Evolutionary conservation across 1,284 basidiomycete genomes (phyloP).

Genomic region (Wolfiporia cocos): DNA sequence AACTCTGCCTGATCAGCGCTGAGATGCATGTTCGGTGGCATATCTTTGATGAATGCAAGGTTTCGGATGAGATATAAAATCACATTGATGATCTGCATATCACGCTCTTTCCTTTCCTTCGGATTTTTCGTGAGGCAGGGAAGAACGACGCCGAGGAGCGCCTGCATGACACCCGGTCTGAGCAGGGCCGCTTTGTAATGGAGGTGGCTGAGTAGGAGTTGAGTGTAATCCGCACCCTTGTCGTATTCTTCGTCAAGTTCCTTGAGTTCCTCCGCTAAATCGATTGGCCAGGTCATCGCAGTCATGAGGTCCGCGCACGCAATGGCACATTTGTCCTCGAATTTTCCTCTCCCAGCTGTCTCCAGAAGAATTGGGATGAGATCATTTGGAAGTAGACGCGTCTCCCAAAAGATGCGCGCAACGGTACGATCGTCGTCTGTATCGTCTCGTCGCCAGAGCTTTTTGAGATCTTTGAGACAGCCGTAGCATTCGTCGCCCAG

Average conservation of each 20-base stretch:
- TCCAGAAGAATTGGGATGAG: conserved; percentile 80
- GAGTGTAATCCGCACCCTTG: conserved; percentile 80
- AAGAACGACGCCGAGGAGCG: conserved; percentile 63
- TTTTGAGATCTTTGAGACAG: conserved; percentile 91
- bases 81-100: conserved; percentile 82
- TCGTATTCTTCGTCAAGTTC: conserved; percentile 80
- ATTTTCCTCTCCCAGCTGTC: conserved; percentile 70
- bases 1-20: conserved; percentile 74
- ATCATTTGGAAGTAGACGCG: conserved; percentile 76
- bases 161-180: conserved; percentile 58
- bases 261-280: conserved; percentile 86
- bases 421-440: conserved; percentile 92
- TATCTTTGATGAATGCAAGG: conserved; percentile 84
- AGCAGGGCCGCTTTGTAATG: conserved; percentile 82
- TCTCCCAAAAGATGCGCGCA: conserved; percentile 84
- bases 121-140: conserved; percentile 59
- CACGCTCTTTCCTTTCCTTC: conserved; percentile 69
- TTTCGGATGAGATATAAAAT: conserved; percentile 89
- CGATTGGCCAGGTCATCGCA: conserved; percentile 97
- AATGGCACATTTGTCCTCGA: conserved; percentile 81
- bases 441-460: conserved; percentile 91
- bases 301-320: conserved; percentile 86
- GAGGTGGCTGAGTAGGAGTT: conserved; percentile 73
- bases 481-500: conserved; percentile 81
- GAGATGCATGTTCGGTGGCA: conserved; percentile 57